These are phyloP conservation scores for Solanum clarkiae DNA, from an alignment of 257 asterid species.

Conservation along the genomic window DNA sequence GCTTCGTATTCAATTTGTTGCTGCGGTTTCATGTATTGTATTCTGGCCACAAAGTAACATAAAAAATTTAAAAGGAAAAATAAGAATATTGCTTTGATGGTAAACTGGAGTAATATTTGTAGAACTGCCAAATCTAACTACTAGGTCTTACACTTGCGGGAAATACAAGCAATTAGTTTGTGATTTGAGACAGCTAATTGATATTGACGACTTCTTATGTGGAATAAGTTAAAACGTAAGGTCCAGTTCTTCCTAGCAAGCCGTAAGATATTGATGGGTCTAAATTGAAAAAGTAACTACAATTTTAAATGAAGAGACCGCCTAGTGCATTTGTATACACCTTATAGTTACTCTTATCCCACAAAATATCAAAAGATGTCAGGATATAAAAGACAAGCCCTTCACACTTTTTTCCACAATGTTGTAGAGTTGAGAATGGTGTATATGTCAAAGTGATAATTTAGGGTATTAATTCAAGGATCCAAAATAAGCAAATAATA, in stretches of 20 bases:
- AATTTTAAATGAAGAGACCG: not conserved
- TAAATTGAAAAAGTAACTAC: not conserved
- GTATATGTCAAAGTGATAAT: not conserved
- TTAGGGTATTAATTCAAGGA: not conserved
- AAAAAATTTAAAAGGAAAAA: not conserved
- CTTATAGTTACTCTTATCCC: not conserved
- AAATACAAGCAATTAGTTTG: not conserved
- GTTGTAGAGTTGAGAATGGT: not conserved
- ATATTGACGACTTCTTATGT: not conserved
- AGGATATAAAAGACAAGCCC: not conserved
- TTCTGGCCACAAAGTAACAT: not conserved
- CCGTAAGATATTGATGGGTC: not conserved
- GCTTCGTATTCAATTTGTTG: not conserved
- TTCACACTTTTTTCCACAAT: not conserved
- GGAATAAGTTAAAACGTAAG: not conserved
- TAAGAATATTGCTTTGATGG: not conserved
- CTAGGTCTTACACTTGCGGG: not conserved
- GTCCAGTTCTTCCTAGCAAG: not conserved
- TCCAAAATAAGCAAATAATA: not conserved
- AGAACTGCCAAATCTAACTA: not conserved
- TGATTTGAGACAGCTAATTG: not conserved
- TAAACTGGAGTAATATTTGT: not conserved
- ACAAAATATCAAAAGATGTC: not conserved
- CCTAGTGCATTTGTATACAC: not conserved
- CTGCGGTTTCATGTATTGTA: not conserved